Percentiles rank a stretch among this genome's conserved stretches.
These are phyloP conservation scores for Ascobolus immersus DNA, from an alignment of 495 filamentous ascomycete species.

Conservation along the genomic window DNA sequence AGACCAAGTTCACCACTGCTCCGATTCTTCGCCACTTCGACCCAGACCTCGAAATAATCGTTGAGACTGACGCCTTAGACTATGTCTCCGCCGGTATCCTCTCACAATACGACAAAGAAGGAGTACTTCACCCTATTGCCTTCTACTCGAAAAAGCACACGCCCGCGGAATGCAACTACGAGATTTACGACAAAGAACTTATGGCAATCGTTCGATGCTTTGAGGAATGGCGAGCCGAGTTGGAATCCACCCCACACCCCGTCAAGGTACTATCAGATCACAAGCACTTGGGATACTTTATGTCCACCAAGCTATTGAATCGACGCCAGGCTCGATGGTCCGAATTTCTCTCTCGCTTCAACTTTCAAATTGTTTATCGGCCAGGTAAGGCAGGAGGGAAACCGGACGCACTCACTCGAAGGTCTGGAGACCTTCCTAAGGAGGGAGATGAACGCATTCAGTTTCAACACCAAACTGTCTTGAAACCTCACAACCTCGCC, in stretches of 20 bases:
- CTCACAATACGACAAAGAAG: not conserved
- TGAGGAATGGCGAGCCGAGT: slow-evolving; percentile 13
- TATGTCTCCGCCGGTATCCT: slow-evolving; percentile 2
- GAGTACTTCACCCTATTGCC: not conserved
- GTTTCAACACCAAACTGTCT: not conserved
- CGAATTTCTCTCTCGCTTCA: slow-evolving; percentile 1
- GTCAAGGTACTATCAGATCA: slow-evolving; percentile 11
- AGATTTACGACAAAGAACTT: slow-evolving; percentile 5
- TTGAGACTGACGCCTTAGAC: slow-evolving; percentile 2
- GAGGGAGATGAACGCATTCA: not conserved
- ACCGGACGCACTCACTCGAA: not conserved
- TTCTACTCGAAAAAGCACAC: slow-evolving; percentile 1
- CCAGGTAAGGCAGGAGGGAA: not conserved
- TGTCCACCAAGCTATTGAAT: slow-evolving; percentile 2
- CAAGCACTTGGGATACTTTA: slow-evolving; percentile 13
- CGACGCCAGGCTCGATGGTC: slow-evolving; percentile 3
- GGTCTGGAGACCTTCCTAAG: not conserved
- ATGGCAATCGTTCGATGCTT: slow-evolving; percentile 8
- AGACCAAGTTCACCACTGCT: slow-evolving; percentile 1
- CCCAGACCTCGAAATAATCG: not conserved
- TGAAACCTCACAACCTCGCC: not conserved
- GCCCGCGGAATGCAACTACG: slow-evolving; percentile 5
- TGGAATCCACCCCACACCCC: slow-evolving; percentile 6
- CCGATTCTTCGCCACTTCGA: slow-evolving; percentile 1
- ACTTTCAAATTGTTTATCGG: not conserved